Evolutionary conservation across 2,329 filamentous ascomycete species (phyloP).

Genomic region (Pyrenochaeta sp.): DNA sequence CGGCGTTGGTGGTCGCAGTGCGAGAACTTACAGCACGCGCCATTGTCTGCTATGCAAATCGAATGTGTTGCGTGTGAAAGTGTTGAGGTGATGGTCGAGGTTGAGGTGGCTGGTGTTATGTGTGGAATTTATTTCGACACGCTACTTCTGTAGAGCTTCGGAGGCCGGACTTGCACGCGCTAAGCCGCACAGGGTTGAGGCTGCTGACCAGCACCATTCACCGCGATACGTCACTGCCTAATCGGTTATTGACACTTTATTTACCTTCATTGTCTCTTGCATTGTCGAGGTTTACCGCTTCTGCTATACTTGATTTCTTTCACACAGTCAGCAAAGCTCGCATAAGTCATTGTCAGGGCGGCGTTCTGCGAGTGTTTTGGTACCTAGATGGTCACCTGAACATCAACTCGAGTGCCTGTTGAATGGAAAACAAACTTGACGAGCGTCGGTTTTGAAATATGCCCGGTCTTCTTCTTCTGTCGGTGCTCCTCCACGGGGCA

Average conservation of each 20-base stretch:
- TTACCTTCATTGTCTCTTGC: slow-evolving; percentile 5
- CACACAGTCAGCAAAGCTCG: not conserved
- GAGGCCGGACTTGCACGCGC: slow-evolving; percentile 6
- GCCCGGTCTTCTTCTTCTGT: slow-evolving; percentile 14
- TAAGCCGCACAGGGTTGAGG: slow-evolving; percentile 2
- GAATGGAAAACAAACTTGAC: no score
- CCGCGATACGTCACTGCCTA: slow-evolving; percentile 18
- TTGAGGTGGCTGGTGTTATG: slow-evolving; percentile 38
- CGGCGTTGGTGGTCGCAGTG: slow-evolving; percentile 37
- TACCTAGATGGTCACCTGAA: slow-evolving; percentile 29
- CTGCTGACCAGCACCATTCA: slow-evolving; percentile 14
- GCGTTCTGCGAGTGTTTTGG: slow-evolving; percentile 12
- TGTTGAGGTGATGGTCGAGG: slow-evolving; percentile 17
- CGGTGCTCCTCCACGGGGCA: slow-evolving; percentile 53
- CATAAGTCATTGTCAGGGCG: slow-evolving; percentile 7
- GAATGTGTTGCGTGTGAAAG: slow-evolving; percentile 22
- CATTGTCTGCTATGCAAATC: slow-evolving; percentile 32
- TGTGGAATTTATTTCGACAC: slow-evolving; percentile 8
- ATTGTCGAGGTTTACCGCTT: slow-evolving; percentile 1
- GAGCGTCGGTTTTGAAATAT: slow-evolving; percentile 1
- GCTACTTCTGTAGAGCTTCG: slow-evolving; percentile 12
- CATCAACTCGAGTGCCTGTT: not conserved
- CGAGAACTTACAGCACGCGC: slow-evolving; percentile 38
- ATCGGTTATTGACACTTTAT: slow-evolving; percentile 18
- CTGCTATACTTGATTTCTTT: slow-evolving; percentile 2